Conservation (phyloP, 345 rosid genomes). For the Gossypioides kirkii region DNA sequence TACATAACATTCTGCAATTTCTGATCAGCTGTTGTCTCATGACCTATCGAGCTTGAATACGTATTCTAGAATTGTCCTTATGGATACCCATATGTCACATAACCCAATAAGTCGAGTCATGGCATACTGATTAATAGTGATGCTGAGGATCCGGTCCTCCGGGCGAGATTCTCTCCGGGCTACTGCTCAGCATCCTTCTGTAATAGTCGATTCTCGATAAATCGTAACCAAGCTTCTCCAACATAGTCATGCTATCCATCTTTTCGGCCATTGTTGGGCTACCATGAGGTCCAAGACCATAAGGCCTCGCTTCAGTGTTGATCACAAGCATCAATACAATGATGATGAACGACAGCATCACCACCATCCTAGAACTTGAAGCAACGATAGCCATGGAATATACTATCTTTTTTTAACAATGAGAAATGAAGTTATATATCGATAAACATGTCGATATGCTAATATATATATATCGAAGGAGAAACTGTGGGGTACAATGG, state of each 20-base stretch:
- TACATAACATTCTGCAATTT: not conserved
- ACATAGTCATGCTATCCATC: not conserved
- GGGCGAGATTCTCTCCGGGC: slow-evolving; percentile 22
- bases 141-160: slow-evolving; percentile 51
- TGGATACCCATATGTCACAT: too few species aligned
- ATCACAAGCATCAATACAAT: slow-evolving; percentile 12
- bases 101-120: too few species aligned
- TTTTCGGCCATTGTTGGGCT: not conserved
- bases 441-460: not conserved
- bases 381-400: slow-evolving; percentile 13
- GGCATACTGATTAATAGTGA: slow-evolving; percentile 14
- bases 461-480: slow-evolving; percentile 4
- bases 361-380: not conserved
- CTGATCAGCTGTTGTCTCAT: not conserved
- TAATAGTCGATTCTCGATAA: not conserved
- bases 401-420: too few species aligned
- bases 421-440: too few species aligned
- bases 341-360: slow-evolving; percentile 1
- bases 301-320: slow-evolving; percentile 13
- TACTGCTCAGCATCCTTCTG: slow-evolving; percentile 19
- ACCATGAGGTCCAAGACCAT: not conserved
- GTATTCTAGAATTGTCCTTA: too few species aligned
- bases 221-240: slow-evolving; percentile 23
- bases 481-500: not conserved
- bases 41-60: too few species aligned